Evolutionary conservation across 306 rosid species (phyloP), one percentile per base, ranked within the genome.

Genomic region (Begonia peltatifolia): DNA sequence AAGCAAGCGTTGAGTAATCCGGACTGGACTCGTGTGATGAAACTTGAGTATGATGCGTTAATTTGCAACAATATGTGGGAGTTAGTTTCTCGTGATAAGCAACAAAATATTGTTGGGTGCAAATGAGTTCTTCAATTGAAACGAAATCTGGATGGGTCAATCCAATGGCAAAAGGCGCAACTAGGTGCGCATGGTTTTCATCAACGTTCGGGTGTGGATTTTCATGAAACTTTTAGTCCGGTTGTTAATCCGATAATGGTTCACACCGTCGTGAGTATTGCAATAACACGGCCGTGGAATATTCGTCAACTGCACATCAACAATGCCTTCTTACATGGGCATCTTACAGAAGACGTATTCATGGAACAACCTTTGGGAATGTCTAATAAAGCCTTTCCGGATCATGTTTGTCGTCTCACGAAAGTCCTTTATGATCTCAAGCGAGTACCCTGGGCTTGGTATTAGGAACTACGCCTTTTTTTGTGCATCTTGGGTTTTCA

Each of bases 111-210:
- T 0, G 11, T 57, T 2, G 41, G 62, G 9, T 57, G 62, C 12
- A 57, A 57, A 10, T 57, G 62, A 52, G n/a, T 57, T 6, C 46
- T 57, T 46, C 18, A 42, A 5, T 13, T 22, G 5, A 57, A 57
- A 12, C n/a, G 3, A 17, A 41, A 11, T 1, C 14, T 44, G 2
- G 15, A 52, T 18, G 55, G 55, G 2, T 1, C 12, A 11, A 52
- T 52, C 22, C 1, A 5, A 0, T 6, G 55, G 2, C 22, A 52
- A 2, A 52, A 52, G 22, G 35, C 55, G 1, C 12, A 0, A 17
- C 12, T 52, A 38, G 30, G 4, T 16, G 22, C 2, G 41, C n/a
- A n/a, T n/a, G n/a, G 35, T 7, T 52, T 52, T 52, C 55, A 52
- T 20, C 9, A n/a, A n/a, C n/a, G n/a, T n/a, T n/a, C n/a, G n/a